Evolutionary conservation across 371 early-diverging fungal species (phyloP).

Genomic region (Mortierella sp.): DNA sequence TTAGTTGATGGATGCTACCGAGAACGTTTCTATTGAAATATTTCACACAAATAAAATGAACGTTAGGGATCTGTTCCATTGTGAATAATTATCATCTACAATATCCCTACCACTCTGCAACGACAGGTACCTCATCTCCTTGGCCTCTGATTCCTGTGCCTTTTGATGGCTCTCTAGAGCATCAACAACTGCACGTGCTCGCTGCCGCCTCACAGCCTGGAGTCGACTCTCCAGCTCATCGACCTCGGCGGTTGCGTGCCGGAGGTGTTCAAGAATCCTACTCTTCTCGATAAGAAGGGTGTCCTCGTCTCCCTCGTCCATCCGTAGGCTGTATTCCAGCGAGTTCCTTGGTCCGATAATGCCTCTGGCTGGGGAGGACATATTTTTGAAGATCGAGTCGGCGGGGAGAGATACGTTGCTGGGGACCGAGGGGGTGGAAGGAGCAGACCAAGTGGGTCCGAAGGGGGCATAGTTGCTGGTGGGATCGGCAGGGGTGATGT

Average conservation of each 20-base stretch:
- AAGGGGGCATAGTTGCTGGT: background rate
- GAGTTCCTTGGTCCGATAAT: background rate
- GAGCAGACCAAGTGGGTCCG: background rate
- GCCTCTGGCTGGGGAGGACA: conserved; percentile 10
- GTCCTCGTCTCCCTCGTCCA: conserved; percentile 17
- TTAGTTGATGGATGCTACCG: conserved; percentile 27
- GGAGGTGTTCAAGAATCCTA: conserved; percentile 47
- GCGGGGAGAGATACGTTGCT: background rate
- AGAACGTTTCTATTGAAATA: conserved; percentile 13
- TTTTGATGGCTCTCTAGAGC: conserved; percentile 38
- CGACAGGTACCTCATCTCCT: conserved; percentile 45
- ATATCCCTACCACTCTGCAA: background rate
- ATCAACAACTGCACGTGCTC: conserved; percentile 30
- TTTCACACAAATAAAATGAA: background rate
- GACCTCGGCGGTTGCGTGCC: conserved; percentile 32
- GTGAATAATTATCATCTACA: background rate
- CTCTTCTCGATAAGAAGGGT: conserved; percentile 48
- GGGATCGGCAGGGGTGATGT: background rate
- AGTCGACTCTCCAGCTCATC: conserved; percentile 42
- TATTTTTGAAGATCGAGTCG: conserved; percentile 15
- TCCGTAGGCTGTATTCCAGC: conserved; percentile 1
- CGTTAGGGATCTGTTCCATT: background rate
- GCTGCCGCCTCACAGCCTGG: conserved; percentile 31
- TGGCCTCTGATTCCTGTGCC: conserved; percentile 36
- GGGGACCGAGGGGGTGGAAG: conserved; percentile 4